Conservation (phyloP, 495 filamentous ascomycete genomes). For the Pyrenula massariospora region DNA sequence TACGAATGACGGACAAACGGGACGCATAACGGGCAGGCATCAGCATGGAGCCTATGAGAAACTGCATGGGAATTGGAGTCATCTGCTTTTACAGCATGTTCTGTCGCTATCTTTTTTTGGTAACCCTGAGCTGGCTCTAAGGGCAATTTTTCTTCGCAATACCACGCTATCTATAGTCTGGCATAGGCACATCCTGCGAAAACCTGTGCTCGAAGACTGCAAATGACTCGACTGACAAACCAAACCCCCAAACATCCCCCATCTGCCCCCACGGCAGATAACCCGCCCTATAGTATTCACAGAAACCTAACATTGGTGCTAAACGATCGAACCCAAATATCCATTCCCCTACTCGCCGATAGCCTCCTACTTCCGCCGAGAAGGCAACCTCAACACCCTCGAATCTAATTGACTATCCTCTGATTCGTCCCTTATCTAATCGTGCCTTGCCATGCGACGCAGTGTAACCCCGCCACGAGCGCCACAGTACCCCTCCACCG, state of each 20-base stretch:
- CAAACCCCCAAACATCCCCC: too few relatives aligned
- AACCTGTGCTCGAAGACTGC: too few relatives aligned
- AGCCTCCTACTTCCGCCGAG: background rate
- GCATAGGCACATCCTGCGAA: too few relatives aligned
- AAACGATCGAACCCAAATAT: too few relatives aligned
- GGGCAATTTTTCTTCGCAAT: background rate
- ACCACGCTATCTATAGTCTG: background rate
- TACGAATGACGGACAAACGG: background rate
- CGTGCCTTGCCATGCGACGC: background rate
- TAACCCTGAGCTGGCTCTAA: background rate
- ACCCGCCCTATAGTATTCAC: too few relatives aligned
- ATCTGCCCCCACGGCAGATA: too few relatives aligned
- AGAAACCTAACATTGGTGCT: too few relatives aligned
- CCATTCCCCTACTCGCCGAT: background rate
- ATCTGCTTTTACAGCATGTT: background rate
- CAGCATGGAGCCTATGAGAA: background rate
- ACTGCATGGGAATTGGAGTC: background rate
- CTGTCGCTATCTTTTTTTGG: background rate
- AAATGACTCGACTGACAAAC: too few relatives aligned
- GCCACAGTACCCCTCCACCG: background rate
- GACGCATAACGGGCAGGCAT: background rate
- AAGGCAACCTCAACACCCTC: background rate
- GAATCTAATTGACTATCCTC: background rate
- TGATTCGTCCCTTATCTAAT: background rate
- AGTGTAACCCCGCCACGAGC: background rate